phyloP scores from a whole-genome alignment of 129 eudicot genomes.

The Tagetes patula region DNA sequence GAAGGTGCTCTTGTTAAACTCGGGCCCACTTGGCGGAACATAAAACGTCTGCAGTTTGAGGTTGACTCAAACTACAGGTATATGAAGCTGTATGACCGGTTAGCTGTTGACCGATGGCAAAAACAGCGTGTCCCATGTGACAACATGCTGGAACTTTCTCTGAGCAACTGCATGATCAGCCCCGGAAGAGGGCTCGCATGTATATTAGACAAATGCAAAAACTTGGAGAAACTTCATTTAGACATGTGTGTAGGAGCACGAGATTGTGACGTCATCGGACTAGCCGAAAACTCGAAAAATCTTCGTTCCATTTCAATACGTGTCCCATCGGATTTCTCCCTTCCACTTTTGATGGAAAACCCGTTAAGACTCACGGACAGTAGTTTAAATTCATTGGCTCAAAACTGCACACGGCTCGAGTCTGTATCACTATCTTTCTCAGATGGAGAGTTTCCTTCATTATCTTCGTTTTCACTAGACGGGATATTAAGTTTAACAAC shows the following conservation, averaged over 20 bases:
- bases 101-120: slow-evolving; percentile 72
- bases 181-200: slow-evolving; percentile 92
- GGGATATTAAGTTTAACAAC: slow-evolving; percentile 52
- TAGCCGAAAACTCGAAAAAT: slow-evolving; percentile 55
- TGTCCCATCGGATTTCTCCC: slow-evolving; percentile 69
- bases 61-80: slow-evolving; percentile 66
- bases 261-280: slow-evolving; percentile 53
- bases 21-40: slow-evolving; percentile 63
- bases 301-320: slow-evolving; percentile 67
- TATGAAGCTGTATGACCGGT: slow-evolving; percentile 69
- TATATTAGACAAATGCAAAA: slow-evolving; percentile 66
- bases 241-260: slow-evolving; percentile 84
- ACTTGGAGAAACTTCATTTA: slow-evolving; percentile 59
- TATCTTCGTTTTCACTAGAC: slow-evolving; percentile 56
- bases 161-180: slow-evolving; percentile 69
- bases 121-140: slow-evolving; percentile 67
- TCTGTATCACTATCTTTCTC: slow-evolving; percentile 55
- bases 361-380: slow-evolving; percentile 66
- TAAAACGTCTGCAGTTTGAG: slow-evolving; percentile 62
- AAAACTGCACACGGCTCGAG: slow-evolving; percentile 57
- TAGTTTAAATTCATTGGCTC: slow-evolving; percentile 66
- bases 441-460: slow-evolving; percentile 68
- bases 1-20: slow-evolving; percentile 75
- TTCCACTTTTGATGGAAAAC: slow-evolving; percentile 55
- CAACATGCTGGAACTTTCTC: slow-evolving; percentile 59